A percentile compares a stretch with the other conserved stretches of the same genome.
Conservation (phyloP, 73 alveolate genomes). For the Paramecium biaurelia region DNA sequence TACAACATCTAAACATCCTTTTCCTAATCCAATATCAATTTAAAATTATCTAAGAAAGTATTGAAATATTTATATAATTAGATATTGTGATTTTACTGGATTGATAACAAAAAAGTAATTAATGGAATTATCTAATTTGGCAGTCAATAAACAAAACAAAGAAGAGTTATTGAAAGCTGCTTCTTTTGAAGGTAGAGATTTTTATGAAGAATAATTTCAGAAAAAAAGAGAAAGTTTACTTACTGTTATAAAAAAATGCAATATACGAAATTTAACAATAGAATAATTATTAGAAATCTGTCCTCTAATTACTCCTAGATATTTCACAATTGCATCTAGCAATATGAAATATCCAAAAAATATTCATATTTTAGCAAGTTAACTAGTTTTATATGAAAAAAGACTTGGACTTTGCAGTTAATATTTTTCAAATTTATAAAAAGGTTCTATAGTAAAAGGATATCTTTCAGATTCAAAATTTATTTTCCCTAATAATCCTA, state of each 20-base stretch:
- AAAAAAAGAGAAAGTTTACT: conserved; percentile 61
- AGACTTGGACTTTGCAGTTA: conserved; percentile 70
- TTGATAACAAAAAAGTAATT: conserved; percentile 65
- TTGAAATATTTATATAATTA: background rate
- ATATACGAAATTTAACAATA: conserved; percentile 65
- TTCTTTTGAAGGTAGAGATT: conserved; percentile 56
- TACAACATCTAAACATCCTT: conserved; percentile 64
- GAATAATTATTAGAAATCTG: conserved; percentile 71
- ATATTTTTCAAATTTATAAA: conserved; percentile 55
- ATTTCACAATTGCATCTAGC: conserved; percentile 71
- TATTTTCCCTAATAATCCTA: conserved; percentile 67
- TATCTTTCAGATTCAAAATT: conserved; percentile 68
- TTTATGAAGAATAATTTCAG: background rate
- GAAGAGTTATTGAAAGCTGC: conserved; percentile 55
- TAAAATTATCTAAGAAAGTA: conserved; percentile 66
- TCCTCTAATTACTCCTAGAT: conserved; percentile 75
- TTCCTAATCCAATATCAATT: conserved; percentile 75
- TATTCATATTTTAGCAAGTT: conserved; percentile 49
- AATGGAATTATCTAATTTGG: conserved; percentile 59
- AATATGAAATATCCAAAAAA: conserved; percentile 63
- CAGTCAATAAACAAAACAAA: conserved; percentile 54
- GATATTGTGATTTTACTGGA: conserved; percentile 76
- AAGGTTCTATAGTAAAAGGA: conserved; percentile 57
- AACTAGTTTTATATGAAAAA: conserved; percentile 60
- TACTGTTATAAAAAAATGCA: conserved; percentile 66